A percentile compares a stretch with the other conserved stretches of the same genome.
These are phyloP conservation scores for Zasmidium cellare DNA, from an alignment of 2,329 filamentous ascomycete species.

Conservation along the genomic window DNA sequence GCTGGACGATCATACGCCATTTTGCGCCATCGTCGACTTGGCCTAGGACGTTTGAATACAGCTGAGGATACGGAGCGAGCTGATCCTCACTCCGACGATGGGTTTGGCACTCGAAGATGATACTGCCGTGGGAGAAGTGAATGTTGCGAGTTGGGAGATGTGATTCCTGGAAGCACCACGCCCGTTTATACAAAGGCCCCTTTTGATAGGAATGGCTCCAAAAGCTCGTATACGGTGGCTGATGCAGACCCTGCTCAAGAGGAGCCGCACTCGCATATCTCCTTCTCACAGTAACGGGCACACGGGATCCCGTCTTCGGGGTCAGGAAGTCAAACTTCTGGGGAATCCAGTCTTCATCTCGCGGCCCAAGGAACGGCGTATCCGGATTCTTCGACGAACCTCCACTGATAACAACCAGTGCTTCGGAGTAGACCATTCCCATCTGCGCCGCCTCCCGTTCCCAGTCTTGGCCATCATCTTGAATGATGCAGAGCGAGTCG, in stretches of 20 bases:
- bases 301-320: background rate
- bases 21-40: constrained; percentile 1
- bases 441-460: constrained; percentile 1
- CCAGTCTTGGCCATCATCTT: background rate
- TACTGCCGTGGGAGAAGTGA: constrained; percentile 2
- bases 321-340: background rate
- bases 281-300: background rate
- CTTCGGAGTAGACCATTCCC: background rate
- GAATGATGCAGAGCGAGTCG: constrained; percentile 3
- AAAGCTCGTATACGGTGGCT: constrained; percentile 6
- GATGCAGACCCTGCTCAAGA: constrained; percentile 12
- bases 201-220: background rate
- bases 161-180: constrained; percentile 15
- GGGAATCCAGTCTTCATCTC: constrained; percentile 1
- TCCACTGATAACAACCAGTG: background rate
- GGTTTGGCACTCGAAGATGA: constrained; percentile 12
- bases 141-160: constrained; percentile 4
- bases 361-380: constrained; percentile 4
- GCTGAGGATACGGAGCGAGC: background rate
- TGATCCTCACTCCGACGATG: constrained; percentile 8
- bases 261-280: constrained; percentile 3
- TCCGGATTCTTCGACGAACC: background rate
- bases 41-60: background rate
- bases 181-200: constrained; percentile 9
- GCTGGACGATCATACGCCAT: constrained; percentile 7